Evolutionary conservation across 371 early-diverging fungal genomes (phyloP).

Genomic region (Furculomyces boomerangus): DNA sequence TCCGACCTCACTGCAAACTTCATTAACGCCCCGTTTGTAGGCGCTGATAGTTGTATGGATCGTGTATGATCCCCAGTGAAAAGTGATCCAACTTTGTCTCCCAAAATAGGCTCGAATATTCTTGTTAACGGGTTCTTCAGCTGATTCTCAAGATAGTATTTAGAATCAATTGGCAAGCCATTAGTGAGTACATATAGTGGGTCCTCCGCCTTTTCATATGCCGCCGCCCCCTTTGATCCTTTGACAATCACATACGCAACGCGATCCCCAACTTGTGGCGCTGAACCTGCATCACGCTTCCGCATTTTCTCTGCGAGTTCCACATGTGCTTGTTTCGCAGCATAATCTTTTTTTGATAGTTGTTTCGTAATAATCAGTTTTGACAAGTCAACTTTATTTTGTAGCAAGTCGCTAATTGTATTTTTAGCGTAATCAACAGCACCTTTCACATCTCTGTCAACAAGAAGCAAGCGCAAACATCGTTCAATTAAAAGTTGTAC

Average conservation of each 20-base stretch:
- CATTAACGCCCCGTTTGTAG: constrained; percentile 81
- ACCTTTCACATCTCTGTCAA: constrained; percentile 79
- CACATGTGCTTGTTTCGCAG: constrained; percentile 93
- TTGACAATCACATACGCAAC: constrained; percentile 98
- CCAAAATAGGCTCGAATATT: constrained; percentile 97
- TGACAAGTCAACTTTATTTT: constrained; percentile 94
- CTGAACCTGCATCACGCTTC: constrained; percentile 92
- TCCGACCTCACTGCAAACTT: constrained; percentile 80
- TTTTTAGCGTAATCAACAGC: constrained; percentile 82
- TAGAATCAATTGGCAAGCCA: constrained; percentile 97
- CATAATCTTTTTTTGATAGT: constrained; percentile 91
- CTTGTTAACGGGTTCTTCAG: constrained; percentile 90
- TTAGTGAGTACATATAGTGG: constrained; percentile 98
- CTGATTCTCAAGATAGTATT: constrained; percentile 98
- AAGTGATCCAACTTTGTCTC: constrained; percentile 66
- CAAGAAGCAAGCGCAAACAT: constrained; percentile 79
- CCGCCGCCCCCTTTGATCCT: constrained; percentile 72
- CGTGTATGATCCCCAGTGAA: constrained; percentile 86
- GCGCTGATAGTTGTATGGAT: constrained; percentile 67
- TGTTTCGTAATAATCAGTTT: constrained; percentile 97
- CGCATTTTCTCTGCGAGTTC: constrained; percentile 95
- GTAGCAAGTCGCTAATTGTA: constrained; percentile 82
- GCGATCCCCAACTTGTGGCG: constrained; percentile 95
- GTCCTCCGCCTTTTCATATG: constrained; percentile 98
- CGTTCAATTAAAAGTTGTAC: constrained; percentile 90